A percentile compares a stretch with the other conserved stretches of the same genome.
These are phyloP conservation scores for Melaleuca quinquenervia DNA, from an alignment of 345 rosid genomes.

Conservation along the genomic window DNA sequence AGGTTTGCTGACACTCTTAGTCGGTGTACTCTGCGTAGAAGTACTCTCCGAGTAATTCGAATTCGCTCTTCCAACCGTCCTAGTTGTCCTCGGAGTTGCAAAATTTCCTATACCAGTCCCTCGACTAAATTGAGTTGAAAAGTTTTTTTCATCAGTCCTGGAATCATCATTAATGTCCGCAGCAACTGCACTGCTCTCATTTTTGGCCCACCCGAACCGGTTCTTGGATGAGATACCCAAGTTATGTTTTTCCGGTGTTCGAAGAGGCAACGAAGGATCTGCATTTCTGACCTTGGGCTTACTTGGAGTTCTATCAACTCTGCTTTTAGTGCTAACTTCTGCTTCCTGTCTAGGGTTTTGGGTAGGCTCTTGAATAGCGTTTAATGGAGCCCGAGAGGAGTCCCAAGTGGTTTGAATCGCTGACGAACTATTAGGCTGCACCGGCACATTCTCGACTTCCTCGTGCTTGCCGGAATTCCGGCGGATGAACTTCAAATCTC, in stretches of 20 bases:
- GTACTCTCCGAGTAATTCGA: constrained; percentile 35
- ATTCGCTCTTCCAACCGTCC: constrained; percentile 29
- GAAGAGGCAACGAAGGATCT: constrained; percentile 48
- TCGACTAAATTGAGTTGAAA: neutral
- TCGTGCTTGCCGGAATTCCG: constrained; percentile 48
- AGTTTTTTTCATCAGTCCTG: constrained; percentile 6
- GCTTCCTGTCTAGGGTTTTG: constrained; percentile 23
- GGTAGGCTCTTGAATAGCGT: constrained; percentile 42
- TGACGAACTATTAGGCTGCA: constrained; percentile 37
- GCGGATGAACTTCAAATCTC: constrained; percentile 53
- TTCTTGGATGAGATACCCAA: constrained; percentile 18
- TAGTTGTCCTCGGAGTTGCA: constrained; percentile 46
- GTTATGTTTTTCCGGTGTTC: constrained; percentile 65
- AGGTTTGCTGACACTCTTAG: constrained; percentile 87
- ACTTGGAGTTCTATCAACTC: constrained; percentile 55
- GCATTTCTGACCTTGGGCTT: constrained; percentile 37
- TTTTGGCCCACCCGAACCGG: constrained; percentile 69
- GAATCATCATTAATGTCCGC: constrained; percentile 19
- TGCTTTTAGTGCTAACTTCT: constrained; percentile 20
- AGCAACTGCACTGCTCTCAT: constrained; percentile 8
- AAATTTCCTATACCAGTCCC: constrained; percentile 5
- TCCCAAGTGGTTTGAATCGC: constrained; percentile 32
- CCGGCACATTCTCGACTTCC: constrained; percentile 70
- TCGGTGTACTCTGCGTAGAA: constrained; percentile 86
- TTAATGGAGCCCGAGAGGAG: constrained; percentile 57